Conservation (phyloP, 129 eudicot genomes). For the Flaveria robusta region DNA sequence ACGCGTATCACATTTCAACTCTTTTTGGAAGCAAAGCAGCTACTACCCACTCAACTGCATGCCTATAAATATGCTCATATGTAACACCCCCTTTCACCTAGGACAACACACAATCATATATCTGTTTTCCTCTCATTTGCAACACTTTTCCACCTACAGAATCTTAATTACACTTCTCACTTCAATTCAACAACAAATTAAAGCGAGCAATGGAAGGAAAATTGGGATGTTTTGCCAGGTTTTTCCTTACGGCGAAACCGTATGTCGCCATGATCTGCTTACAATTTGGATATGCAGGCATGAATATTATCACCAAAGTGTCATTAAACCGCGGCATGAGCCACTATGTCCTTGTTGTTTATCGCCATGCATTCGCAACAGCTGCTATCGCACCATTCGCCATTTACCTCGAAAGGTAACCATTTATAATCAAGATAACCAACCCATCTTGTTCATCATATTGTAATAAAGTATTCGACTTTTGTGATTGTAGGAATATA, state of each 20-base stretch:
- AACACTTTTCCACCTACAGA: conserved; percentile 9
- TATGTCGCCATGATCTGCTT: conserved; percentile 89
- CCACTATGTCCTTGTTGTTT: conserved; percentile 90
- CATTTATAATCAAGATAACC: background rate
- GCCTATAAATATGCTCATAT: conserved; percentile 57
- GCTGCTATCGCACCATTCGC: conserved; percentile 92
- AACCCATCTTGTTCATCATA: background rate
- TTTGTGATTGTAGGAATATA: conserved; percentile 50
- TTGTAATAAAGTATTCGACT: background rate
- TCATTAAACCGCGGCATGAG: conserved; percentile 90
- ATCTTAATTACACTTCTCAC: background rate
- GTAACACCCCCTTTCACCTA: conserved; percentile 34
- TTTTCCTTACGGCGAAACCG: conserved; percentile 63
- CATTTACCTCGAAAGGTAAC: conserved; percentile 65
- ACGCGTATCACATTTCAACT: conserved; percentile 11
- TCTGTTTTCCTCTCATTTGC: conserved; percentile 67
- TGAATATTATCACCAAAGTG: conserved; percentile 91
- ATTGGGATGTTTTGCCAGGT: conserved; percentile 47
- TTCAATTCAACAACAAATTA: background rate
- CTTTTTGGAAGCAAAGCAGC: conserved; percentile 22
- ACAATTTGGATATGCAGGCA: conserved; percentile 96
- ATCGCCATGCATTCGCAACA: conserved; percentile 94
- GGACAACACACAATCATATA: conserved; percentile 65
- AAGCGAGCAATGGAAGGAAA: conserved; percentile 77
- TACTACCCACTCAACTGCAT: background rate